Percentiles rank a stretch among this genome's conserved stretches.
Conservation (phyloP, 495 filamentous ascomycete species). For the Aspergillus affinis region DNA sequence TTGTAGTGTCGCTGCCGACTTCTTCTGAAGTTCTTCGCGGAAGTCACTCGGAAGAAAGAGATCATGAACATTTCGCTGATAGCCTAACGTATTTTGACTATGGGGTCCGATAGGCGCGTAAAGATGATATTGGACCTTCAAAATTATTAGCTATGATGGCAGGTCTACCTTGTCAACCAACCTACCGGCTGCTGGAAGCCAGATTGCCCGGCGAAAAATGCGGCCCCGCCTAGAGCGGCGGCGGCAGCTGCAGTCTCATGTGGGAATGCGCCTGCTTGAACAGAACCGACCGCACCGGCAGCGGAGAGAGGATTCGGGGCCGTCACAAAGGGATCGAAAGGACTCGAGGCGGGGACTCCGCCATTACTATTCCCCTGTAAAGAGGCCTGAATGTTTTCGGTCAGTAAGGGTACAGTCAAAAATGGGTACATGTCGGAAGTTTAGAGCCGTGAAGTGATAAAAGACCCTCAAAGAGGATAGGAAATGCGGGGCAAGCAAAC, state of each 20-base stretch:
- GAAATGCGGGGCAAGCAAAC: not conserved
- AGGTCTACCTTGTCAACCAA: not conserved
- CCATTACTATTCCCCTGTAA: constrained; percentile 46
- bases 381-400: constrained; percentile 25
- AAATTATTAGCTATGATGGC: constrained; percentile 10
- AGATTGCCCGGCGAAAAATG: constrained; percentile 55
- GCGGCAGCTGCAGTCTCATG: constrained; percentile 54
- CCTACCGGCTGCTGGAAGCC: constrained; percentile 68
- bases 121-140: constrained; percentile 81
- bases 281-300: constrained; percentile 44
- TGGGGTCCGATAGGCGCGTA: constrained; percentile 87
- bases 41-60: constrained; percentile 85
- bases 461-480: too few relatives aligned
- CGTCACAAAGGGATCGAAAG: constrained; percentile 64
- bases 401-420: constrained; percentile 26
- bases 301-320: constrained; percentile 51
- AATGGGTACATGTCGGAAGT: too few relatives aligned
- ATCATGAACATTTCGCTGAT: constrained; percentile 82
- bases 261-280: constrained; percentile 66
- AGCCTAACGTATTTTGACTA: constrained; percentile 71
- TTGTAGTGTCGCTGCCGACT: constrained; percentile 80
- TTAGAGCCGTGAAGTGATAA: too few relatives aligned
- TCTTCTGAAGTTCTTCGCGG: constrained; percentile 86
- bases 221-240: constrained; percentile 46
- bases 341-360: constrained; percentile 28